These are phyloP conservation scores for Huntiella abstrusa DNA, from an alignment of 2,329 filamentous ascomycete species.

Conservation along the genomic window DNA sequence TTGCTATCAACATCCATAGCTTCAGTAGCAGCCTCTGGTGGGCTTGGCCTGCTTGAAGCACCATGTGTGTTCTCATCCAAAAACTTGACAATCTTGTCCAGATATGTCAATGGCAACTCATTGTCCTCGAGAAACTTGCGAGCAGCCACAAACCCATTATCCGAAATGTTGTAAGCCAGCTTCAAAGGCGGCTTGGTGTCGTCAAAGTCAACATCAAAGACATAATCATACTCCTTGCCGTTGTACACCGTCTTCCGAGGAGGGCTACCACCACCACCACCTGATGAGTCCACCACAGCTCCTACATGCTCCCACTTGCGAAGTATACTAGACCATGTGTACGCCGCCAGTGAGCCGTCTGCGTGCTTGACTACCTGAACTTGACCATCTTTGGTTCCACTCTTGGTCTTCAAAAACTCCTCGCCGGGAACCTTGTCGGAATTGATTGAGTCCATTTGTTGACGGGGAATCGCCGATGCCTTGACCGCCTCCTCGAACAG, in stretches of 20 bases:
- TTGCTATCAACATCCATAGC: slow-evolving; percentile 63
- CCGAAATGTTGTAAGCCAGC: slow-evolving; percentile 78
- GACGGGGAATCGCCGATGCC: slow-evolving; percentile 68
- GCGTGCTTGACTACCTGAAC: slow-evolving; percentile 76
- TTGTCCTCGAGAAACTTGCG: slow-evolving; percentile 83
- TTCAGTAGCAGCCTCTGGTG: slow-evolving; percentile 31
- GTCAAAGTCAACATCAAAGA: slow-evolving; percentile 92
- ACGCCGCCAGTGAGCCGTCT: slow-evolving; percentile 66
- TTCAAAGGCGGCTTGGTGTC: slow-evolving; percentile 86
- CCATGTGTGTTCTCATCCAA: slow-evolving; percentile 81
- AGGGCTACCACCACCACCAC: slow-evolving; percentile 42
- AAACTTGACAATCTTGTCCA: slow-evolving; percentile 85
- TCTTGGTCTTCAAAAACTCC: slow-evolving; percentile 63
- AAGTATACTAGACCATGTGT: slow-evolving; percentile 61
- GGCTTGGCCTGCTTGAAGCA: slow-evolving; percentile 49
- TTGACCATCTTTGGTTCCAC: slow-evolving; percentile 90
- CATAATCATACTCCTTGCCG: slow-evolving; percentile 83
- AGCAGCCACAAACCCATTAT: slow-evolving; percentile 83
- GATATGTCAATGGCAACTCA: slow-evolving; percentile 67
- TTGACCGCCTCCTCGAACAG: slow-evolving; percentile 70
- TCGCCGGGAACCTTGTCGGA: slow-evolving; percentile 82
- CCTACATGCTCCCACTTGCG: slow-evolving; percentile 73
- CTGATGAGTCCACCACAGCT: slow-evolving; percentile 81
- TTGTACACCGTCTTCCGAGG: slow-evolving; percentile 51
- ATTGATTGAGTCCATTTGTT: slow-evolving; percentile 68